Evolutionary conservation across 352 stramenopile genomes (phyloP), one percentile per base, ranked within the genome.

Genomic region (Phytophthora brassicae): DNA sequence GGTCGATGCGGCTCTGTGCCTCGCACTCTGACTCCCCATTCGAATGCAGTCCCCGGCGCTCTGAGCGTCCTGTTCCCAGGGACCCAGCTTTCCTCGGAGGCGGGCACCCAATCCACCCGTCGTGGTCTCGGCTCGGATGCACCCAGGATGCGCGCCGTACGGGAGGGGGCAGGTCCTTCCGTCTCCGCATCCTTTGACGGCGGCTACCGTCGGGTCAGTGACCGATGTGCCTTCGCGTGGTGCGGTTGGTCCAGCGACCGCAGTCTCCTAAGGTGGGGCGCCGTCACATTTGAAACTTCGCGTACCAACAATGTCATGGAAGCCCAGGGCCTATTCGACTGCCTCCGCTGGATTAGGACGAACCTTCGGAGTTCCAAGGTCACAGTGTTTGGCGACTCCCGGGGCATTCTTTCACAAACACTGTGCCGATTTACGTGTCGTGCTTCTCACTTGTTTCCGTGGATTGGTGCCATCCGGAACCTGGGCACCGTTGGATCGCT

Each of bases 221-320:
- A 43, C 12, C 35, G 19, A 4, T 64, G 56, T 17, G 61, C 57
- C 0, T 60, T 39, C 17, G 58, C n/a, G 6, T 66, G 67, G 45
- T 75, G 48, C 17, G 54, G 69, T 0, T 75, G 52, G 67, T 28
- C 36, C 0, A 17, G 11, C 0, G 7, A 1, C 2, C 13, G 45
- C n/a, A 0, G 8, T 0, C 14, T 64, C 1, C 6, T 70, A 2
- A 56, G 59, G 19, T 66, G 63, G 63, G 16, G 44, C 5, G 49
- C 36, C 0, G 3, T 7, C 20, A 9, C 44, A 1, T 74, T 66
- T 38, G 13, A 5, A 3, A 22, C 14, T 14, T 14, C 23, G 0
- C 55, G 57, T 0, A 68, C 63, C 0, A 72, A 68, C n/a, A 70
- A 68, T 31, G 45, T n/a, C 7, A 76, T 70, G 63, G 64, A 76